A percentile compares a stretch with the other conserved stretches of the same genome.
phyloP scores from a whole-genome alignment of 768 basidiomycete species.

The Kwoniella dendrophila region DNA sequence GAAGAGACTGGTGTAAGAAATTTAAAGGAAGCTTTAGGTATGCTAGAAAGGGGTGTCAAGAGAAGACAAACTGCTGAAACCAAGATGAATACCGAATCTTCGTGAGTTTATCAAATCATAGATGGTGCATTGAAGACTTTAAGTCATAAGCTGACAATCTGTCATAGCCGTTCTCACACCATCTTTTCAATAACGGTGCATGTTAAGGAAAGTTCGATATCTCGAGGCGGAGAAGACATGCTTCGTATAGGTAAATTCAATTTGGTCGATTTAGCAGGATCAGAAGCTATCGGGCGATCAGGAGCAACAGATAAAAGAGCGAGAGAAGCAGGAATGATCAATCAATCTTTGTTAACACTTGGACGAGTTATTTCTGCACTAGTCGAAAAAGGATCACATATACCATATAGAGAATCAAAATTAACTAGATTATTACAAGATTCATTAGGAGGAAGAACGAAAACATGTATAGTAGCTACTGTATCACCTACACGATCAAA shows the following conservation, averaged over 20 bases:
- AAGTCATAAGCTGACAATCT: slow-evolving; percentile 61
- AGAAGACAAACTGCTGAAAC: slow-evolving; percentile 91
- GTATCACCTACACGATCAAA: slow-evolving; percentile 91
- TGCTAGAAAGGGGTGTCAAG: slow-evolving; percentile 85
- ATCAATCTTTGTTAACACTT: slow-evolving; percentile 93
- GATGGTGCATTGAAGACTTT: background rate
- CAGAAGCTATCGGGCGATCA: slow-evolving; percentile 93
- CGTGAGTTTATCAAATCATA: slow-evolving; percentile 36
- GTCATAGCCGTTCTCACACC: slow-evolving; percentile 69
- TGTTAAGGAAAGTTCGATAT: slow-evolving; percentile 74
- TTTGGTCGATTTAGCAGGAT: slow-evolving; percentile 94
- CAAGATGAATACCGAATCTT: slow-evolving; percentile 80
- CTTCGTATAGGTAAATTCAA: slow-evolving; percentile 93
- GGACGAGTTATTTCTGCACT: slow-evolving; percentile 95
- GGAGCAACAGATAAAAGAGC: slow-evolving; percentile 95
- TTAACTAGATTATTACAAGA: slow-evolving; percentile 97
- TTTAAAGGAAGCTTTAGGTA: slow-evolving; percentile 75
- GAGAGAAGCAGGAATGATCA: slow-evolving; percentile 97
- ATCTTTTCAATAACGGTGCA: slow-evolving; percentile 96
- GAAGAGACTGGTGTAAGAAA: slow-evolving; percentile 86
- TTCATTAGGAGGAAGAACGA: slow-evolving; percentile 94
- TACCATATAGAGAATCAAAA: slow-evolving; percentile 97
- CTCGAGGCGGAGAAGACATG: slow-evolving; percentile 73
- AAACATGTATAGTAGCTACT: slow-evolving; percentile 96
- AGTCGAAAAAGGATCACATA: slow-evolving; percentile 85